Conservation (phyloP, 352 stramenopile species). For the Globisporangium abappressorium region DNA sequence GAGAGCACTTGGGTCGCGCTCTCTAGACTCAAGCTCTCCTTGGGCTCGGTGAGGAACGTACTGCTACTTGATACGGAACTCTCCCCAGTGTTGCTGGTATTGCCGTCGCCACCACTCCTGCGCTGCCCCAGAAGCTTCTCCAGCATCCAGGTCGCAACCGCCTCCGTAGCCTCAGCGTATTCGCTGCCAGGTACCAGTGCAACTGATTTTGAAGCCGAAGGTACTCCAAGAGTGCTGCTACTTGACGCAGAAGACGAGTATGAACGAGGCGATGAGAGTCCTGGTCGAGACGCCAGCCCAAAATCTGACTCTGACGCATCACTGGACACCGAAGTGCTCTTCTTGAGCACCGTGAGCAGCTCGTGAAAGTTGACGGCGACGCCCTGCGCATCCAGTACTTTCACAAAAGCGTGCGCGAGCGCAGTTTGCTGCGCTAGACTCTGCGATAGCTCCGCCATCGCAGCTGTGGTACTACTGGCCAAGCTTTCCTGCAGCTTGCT, state of each 20-base stretch:
- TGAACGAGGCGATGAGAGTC: neutral
- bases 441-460: slow-evolving; percentile 4
- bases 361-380: slow-evolving; percentile 24
- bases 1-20: slow-evolving; percentile 6
- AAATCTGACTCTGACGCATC: neutral
- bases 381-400: slow-evolving; percentile 33
- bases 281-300: neutral
- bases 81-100: slow-evolving; percentile 5
- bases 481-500: slow-evolving; percentile 11
- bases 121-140: slow-evolving; percentile 21
- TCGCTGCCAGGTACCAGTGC: neutral
- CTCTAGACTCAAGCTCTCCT: slow-evolving; percentile 21
- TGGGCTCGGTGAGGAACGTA: slow-evolving; percentile 56
- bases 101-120: slow-evolving; percentile 3
- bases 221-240: neutral
- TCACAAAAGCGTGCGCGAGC: slow-evolving; percentile 33
- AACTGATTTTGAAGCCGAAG: neutral
- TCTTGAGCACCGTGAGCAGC: slow-evolving; percentile 28
- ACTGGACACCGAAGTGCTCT: neutral
- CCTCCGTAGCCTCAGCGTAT: slow-evolving; percentile 20
- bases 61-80: neutral
- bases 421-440: slow-evolving; percentile 9
- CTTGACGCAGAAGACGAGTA: neutral
- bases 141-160: slow-evolving; percentile 16
- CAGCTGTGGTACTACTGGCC: neutral